phyloP scores from a whole-genome alignment of 176 grass and related monocot species.

The Oryza nivara region DNA sequence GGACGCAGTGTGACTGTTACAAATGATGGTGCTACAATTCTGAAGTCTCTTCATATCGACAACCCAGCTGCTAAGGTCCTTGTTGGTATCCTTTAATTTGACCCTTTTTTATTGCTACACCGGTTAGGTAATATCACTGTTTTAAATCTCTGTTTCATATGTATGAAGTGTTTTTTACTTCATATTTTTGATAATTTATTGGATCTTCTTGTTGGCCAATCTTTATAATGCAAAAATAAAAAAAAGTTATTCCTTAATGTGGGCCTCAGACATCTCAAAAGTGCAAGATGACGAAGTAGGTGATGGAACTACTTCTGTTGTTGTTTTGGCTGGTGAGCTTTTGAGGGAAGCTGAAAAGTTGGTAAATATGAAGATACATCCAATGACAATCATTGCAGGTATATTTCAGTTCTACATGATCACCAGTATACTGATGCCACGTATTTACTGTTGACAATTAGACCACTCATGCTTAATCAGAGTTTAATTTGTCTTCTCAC shows the following conservation, averaged over 20 bases:
- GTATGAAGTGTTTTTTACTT: background rate
- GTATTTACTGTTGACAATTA: background rate
- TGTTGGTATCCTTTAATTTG: constrained; percentile 85
- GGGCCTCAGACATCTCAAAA: constrained; percentile 85
- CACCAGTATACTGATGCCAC: background rate
- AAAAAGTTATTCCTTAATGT: constrained; percentile 40
- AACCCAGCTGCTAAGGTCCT: constrained; percentile 96
- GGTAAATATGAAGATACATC: constrained; percentile 88
- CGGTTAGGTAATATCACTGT: background rate
- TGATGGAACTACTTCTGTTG: constrained; percentile 95
- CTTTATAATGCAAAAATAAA: background rate
- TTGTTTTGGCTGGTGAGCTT: constrained; percentile 94
- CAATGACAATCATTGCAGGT: constrained; percentile 99
- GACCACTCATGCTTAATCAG: background rate
- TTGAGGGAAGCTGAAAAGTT: constrained; percentile 90
- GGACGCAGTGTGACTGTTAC: constrained; percentile 78
- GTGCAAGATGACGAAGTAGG: constrained; percentile 99
- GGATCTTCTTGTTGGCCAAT: background rate
- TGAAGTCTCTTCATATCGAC: constrained; percentile 96
- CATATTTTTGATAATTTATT: background rate
- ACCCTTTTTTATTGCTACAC: background rate
- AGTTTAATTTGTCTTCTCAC: background rate
- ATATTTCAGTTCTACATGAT: background rate
- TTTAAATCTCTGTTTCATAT: background rate
- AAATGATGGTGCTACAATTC: constrained; percentile 93